These are phyloP conservation scores for Linum lewisii DNA, from an alignment of 345 rosid genomes.

Conservation along the genomic window DNA sequence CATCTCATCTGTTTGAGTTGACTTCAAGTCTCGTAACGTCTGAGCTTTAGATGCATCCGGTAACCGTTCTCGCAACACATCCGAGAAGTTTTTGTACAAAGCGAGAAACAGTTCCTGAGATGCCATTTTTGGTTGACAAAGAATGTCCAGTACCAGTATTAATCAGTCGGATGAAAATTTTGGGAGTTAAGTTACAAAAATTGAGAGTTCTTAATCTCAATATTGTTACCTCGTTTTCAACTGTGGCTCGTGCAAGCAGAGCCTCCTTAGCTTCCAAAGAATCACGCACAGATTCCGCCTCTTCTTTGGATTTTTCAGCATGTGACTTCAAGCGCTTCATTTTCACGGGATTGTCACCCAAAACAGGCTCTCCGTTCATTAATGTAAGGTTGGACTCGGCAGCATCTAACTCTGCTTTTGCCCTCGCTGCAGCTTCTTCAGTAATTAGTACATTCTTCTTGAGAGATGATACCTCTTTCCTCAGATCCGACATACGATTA, in stretches of 20 bases:
- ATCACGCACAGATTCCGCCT: slow-evolving; percentile 49
- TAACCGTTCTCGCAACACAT: slow-evolving; percentile 61
- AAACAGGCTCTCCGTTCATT: slow-evolving; percentile 84
- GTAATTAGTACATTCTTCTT: slow-evolving; percentile 48
- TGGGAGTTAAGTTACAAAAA: background rate
- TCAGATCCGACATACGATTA: slow-evolving; percentile 77
- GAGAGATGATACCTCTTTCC: slow-evolving; percentile 73
- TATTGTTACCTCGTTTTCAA: slow-evolving; percentile 75
- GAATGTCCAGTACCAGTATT: background rate
- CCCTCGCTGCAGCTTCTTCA: slow-evolving; percentile 65
- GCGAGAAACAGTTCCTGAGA: slow-evolving; percentile 55
- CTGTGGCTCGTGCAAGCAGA: slow-evolving; percentile 70
- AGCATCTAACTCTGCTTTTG: slow-evolving; percentile 60
- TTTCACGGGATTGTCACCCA: slow-evolving; percentile 79
- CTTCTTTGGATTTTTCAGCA: slow-evolving; percentile 59
- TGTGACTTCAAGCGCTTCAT: slow-evolving; percentile 64
- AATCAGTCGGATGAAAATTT: background rate
- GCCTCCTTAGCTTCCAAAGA: slow-evolving; percentile 82
- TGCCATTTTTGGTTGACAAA: slow-evolving; percentile 11
- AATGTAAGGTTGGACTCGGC: slow-evolving; percentile 77
- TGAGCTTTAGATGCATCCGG: slow-evolving; percentile 63
- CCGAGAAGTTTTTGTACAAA: slow-evolving; percentile 57
- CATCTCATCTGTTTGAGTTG: slow-evolving; percentile 41
- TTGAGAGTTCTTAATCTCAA: background rate
- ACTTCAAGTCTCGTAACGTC: slow-evolving; percentile 51